Conservation (phyloP, 169 alveolate genomes). For the Theileria sp. region DNA sequence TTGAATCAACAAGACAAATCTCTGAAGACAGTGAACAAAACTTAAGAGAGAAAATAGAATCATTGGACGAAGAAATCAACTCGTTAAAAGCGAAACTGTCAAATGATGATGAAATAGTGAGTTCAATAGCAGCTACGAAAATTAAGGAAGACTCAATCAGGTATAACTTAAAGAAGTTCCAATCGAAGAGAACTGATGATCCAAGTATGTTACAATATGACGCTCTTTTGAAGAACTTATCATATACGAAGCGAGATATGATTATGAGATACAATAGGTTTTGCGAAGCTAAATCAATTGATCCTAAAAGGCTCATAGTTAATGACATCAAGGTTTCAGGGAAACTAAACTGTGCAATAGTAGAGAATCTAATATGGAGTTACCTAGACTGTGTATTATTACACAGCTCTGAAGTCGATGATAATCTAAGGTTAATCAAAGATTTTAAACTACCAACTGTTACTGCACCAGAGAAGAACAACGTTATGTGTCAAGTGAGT, state of each 20-base stretch:
- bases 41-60: constrained; percentile 14
- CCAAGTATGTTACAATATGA: background rate
- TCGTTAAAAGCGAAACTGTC: constrained; percentile 20
- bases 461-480: constrained; percentile 44
- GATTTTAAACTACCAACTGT: constrained; percentile 59
- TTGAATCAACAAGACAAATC: background rate
- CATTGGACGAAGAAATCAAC: constrained; percentile 28
- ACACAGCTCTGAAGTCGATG: background rate
- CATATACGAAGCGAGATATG: constrained; percentile 6
- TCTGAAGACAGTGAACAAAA: constrained; percentile 4
- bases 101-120: constrained; percentile 35
- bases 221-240: background rate
- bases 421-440: background rate
- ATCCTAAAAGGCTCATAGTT: constrained; percentile 34
- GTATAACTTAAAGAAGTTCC: background rate
- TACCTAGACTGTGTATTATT: constrained; percentile 55
- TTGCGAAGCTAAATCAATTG: background rate
- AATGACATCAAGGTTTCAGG: constrained; percentile 63
- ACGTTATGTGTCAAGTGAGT: constrained; percentile 63
- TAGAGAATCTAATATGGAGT: constrained; percentile 58
- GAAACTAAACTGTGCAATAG: constrained; percentile 50
- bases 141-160: constrained; percentile 38
- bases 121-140: constrained; percentile 36
- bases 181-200: constrained; percentile 13
- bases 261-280: background rate